Evolutionary conservation across 768 basidiomycete species (phyloP).

Genomic region (Mycena filopes): DNA sequence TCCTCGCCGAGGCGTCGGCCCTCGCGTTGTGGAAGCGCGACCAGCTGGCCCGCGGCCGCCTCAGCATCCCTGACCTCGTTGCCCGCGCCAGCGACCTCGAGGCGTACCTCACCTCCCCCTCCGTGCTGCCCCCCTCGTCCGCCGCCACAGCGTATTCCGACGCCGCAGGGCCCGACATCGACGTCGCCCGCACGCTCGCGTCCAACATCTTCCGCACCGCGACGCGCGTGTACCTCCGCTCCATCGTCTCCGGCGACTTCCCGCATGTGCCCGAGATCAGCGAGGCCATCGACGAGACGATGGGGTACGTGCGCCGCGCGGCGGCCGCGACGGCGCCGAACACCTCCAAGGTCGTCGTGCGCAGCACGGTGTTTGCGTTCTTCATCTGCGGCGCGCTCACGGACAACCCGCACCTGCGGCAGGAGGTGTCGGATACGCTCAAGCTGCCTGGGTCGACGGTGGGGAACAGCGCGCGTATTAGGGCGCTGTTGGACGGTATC

Average conservation of each 20-base stretch:
- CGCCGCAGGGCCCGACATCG: slow-evolving; percentile 29
- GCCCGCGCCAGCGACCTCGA: slow-evolving; percentile 36
- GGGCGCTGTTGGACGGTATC: slow-evolving; percentile 62
- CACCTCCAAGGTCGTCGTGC: slow-evolving; percentile 62
- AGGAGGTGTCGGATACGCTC: slow-evolving; percentile 57
- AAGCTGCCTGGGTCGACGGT: slow-evolving; percentile 60
- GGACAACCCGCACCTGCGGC: slow-evolving; percentile 56
- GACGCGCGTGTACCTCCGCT: slow-evolving; percentile 78
- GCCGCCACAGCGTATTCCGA: background rate
- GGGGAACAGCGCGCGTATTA: slow-evolving; percentile 73
- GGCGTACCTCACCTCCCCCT: slow-evolving; percentile 11
- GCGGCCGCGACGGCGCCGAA: slow-evolving; percentile 50
- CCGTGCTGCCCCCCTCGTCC: no score
- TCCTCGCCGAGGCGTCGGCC: slow-evolving; percentile 76
- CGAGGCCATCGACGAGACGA: slow-evolving; percentile 62
- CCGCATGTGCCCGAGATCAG: slow-evolving; percentile 74
- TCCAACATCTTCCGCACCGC: slow-evolving; percentile 79
- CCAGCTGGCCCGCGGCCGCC: slow-evolving; percentile 50
- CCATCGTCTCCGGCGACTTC: slow-evolving; percentile 79
- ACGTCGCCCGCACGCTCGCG: slow-evolving; percentile 55
- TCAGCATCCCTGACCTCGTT: slow-evolving; percentile 73
- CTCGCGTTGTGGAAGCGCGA: slow-evolving; percentile 74
- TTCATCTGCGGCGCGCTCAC: slow-evolving; percentile 80
- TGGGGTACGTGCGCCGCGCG: slow-evolving; percentile 56
- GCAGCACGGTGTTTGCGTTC: slow-evolving; percentile 83